These are phyloP conservation scores for Tothia fuscella DNA, from an alignment of 2,329 filamentous ascomycete genomes.

Conservation along the genomic window DNA sequence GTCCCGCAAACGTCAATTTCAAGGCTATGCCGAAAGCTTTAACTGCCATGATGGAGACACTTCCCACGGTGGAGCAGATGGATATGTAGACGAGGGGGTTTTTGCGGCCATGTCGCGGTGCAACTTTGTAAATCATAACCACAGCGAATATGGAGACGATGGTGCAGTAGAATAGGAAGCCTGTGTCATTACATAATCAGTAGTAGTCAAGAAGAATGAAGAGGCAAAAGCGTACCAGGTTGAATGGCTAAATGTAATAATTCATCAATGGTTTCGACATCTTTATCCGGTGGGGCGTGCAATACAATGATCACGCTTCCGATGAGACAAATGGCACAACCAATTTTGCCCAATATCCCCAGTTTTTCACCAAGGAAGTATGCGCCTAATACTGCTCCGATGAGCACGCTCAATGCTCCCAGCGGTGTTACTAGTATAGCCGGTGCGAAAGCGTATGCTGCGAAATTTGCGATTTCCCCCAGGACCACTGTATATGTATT, in stretches of 20 bases:
- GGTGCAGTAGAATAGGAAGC: slow-evolving; percentile 78
- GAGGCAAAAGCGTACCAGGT: slow-evolving; percentile 55
- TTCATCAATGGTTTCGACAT: slow-evolving; percentile 82
- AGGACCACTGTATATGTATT: slow-evolving; percentile 54
- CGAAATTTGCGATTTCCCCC: slow-evolving; percentile 94
- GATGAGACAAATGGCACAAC: slow-evolving; percentile 90
- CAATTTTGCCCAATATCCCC: slow-evolving; percentile 82
- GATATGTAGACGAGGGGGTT: slow-evolving; percentile 95
- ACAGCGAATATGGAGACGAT: slow-evolving; percentile 71
- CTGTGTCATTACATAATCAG: slow-evolving; percentile 33
- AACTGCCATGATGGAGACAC: slow-evolving; percentile 96
- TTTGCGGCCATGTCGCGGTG: slow-evolving; percentile 80
- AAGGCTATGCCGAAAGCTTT: slow-evolving; percentile 97
- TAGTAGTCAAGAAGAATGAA: background rate
- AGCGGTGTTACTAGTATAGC: slow-evolving; percentile 96
- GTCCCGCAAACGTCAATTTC: slow-evolving; percentile 83
- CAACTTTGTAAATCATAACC: slow-evolving; percentile 93
- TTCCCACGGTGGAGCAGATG: slow-evolving; percentile 94
- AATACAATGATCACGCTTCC: slow-evolving; percentile 96
- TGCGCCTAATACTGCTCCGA: slow-evolving; percentile 83
- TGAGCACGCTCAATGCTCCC: slow-evolving; percentile 85
- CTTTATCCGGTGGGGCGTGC: slow-evolving; percentile 87
- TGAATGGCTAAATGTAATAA: slow-evolving; percentile 84
- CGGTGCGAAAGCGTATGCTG: slow-evolving; percentile 93
- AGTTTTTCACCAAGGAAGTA: slow-evolving; percentile 88